These are phyloP conservation scores for Beauveria medogensis DNA, from an alignment of 2,329 filamentous ascomycete species.

Conservation along the genomic window DNA sequence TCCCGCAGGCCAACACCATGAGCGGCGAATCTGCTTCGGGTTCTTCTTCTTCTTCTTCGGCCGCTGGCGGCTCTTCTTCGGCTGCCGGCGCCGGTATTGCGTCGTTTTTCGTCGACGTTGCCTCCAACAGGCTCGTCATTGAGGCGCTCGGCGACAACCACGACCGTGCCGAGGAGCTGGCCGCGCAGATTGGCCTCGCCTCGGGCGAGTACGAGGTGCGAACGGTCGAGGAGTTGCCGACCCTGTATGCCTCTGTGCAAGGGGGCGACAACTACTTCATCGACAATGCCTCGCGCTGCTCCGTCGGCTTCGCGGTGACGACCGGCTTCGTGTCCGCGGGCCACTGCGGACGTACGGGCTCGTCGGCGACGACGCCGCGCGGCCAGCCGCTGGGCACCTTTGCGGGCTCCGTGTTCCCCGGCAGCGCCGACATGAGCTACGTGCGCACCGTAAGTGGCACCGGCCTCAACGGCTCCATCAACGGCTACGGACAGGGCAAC, in stretches of 20 bases:
- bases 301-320: slow-evolving; percentile 32
- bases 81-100: slow-evolving; percentile 23
- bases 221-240: slow-evolving; percentile 25
- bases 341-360: slow-evolving; percentile 28
- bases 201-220: slow-evolving; percentile 29
- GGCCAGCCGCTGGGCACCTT: slow-evolving; percentile 28
- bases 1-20: slow-evolving; percentile 19
- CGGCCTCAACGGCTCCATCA: slow-evolving; percentile 24
- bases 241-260: slow-evolving; percentile 26
- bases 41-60: too few relatives aligned
- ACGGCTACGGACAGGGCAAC: slow-evolving; percentile 26
- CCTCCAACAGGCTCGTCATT: slow-evolving; percentile 31
- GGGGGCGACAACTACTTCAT: slow-evolving; percentile 33
- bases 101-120: slow-evolving; percentile 30
- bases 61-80: slow-evolving; percentile 5
- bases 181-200: slow-evolving; percentile 28
- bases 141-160: slow-evolving; percentile 28
- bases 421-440: slow-evolving; percentile 30
- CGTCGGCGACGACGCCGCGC: slow-evolving; percentile 22
- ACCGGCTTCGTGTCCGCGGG: slow-evolving; percentile 32
- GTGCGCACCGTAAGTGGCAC: slow-evolving; percentile 27
- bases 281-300: slow-evolving; percentile 25
- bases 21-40: slow-evolving; percentile 15
- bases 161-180: slow-evolving; percentile 26
- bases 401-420: slow-evolving; percentile 30